Evolutionary conservation across 2,329 filamentous ascomycete genomes (phyloP).

Genomic region (Aspergillus sp.): DNA sequence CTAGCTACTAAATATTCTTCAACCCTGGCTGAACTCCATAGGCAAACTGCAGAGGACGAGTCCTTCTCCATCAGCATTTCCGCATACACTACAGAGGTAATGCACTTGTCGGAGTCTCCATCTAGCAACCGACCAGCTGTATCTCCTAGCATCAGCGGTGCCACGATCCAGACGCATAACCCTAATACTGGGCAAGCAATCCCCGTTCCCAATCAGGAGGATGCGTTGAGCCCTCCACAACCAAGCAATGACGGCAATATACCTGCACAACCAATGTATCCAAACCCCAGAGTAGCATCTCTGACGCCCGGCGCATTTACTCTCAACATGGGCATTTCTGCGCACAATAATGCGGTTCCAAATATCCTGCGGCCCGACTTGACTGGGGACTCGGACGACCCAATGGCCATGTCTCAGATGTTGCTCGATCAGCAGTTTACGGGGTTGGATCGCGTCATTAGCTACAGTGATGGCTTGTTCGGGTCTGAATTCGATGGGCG

Average conservation of each 20-base stretch:
- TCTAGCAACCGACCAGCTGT: not conserved
- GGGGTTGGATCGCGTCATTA: slow-evolving; percentile 30
- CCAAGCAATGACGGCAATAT: too few species aligned
- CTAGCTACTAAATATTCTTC: slow-evolving; percentile 8
- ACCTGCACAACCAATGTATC: not conserved
- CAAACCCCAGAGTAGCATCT: not conserved
- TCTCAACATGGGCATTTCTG: not conserved
- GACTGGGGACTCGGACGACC: slow-evolving; percentile 16
- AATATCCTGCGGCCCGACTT: not conserved
- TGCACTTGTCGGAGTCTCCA: not conserved
- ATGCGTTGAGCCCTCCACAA: too few species aligned
- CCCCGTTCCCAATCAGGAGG: too few species aligned
- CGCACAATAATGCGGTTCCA: not conserved
- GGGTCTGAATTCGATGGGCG: slow-evolving; percentile 6
- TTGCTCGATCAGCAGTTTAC: slow-evolving; percentile 27
- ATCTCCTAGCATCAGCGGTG: not conserved
- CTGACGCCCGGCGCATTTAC: not conserved
- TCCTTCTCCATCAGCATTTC: slow-evolving; percentile 9
- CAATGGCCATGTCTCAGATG: slow-evolving; percentile 22
- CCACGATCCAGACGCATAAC: not conserved
- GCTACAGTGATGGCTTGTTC: slow-evolving; percentile 15
- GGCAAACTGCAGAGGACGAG: slow-evolving; percentile 1
- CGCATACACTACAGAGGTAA: slow-evolving; percentile 14
- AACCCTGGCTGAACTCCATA: not conserved
- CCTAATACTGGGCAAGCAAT: too few species aligned